Percentiles rank a stretch among this genome's conserved stretches.
These are phyloP conservation scores for Moesziomyces sp. DNA, from an alignment of 1,284 basidiomycete genomes.

Conservation along the genomic window DNA sequence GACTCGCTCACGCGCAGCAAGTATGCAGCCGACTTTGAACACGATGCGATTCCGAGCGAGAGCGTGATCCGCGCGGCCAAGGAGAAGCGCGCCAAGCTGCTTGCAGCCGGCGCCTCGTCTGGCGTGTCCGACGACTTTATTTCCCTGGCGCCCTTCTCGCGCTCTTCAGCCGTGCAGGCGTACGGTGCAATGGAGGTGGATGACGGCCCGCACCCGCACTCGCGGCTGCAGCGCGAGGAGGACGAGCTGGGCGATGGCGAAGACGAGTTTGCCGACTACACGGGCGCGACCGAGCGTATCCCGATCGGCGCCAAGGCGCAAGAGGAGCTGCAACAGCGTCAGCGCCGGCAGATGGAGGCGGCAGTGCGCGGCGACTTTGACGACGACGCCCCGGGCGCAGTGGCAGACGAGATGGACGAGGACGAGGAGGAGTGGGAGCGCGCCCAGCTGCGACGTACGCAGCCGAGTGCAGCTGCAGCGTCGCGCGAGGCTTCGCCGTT, in stretches of 20 bases:
- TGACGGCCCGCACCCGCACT: constrained; percentile 54
- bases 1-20: constrained; percentile 22
- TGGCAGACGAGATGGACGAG: constrained; percentile 80
- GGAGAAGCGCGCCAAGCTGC: constrained; percentile 47
- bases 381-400: constrained; percentile 69
- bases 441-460: constrained; percentile 52
- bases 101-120: constrained; percentile 17
- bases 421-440: constrained; percentile 73
- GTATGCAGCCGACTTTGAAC: constrained; percentile 27
- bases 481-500: constrained; percentile 49
- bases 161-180: constrained; percentile 4
- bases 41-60: constrained; percentile 51
- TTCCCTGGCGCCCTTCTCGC: constrained; percentile 22
- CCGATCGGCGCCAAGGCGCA: constrained; percentile 52
- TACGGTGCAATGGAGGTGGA: constrained; percentile 22
- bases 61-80: constrained; percentile 52
- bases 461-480: constrained; percentile 3
- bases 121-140: constrained; percentile 42
- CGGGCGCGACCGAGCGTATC: constrained; percentile 60
- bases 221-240: constrained; percentile 58
- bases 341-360: constrained; percentile 45
- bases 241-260: constrained; percentile 61
- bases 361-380: constrained; percentile 38
- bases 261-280: constrained; percentile 62
- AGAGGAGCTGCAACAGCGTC: constrained; percentile 28